Base-by-base conservation (phyloP, 73 alveolate genomes). In the Paraurostyla sp. region DNA sequence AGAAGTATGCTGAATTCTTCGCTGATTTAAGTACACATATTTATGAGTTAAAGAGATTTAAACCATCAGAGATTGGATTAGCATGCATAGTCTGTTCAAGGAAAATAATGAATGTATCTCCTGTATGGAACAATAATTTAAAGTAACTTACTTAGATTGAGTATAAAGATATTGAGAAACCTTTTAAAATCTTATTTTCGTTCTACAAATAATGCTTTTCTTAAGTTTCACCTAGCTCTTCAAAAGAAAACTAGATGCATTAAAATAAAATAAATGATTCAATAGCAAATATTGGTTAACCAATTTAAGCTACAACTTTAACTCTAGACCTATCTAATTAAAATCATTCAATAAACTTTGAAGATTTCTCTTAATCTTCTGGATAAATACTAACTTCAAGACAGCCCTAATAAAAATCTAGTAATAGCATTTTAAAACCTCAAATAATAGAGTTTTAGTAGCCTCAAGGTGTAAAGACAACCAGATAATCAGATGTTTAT, bases 21-120 rank as follows among this genome's bases (percentile, higher is more conserved):
- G 87, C 88, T 48, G 93, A 85, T 50, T 30, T 85, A 32, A 71
- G 87, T 32, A 45, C 87, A 0, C 81, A 85, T n/a, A 25, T 73
- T 40, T 73, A 48, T 48, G 65, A 43, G 9, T 36, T 73, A 13
- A 73, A 43, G 18, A 49, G 46, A 73, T 73, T 45, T 73, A 73
- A 48, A 25, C 41, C 62, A 16, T 73, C 86, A 3, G 25, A 73
- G 35, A 25, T 73, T 6, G 86, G 86, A 13, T 22, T 73, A 2
- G 86, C 86, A 16, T 73, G 86, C 71, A 30, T 73, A 23, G 7
- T 73, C 1, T 41, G 65, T 29, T 50, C 86, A 43, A 73, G 86
- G 29, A 48, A 73, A 43, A 27, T 73, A 2, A 56, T 48, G 7
- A 73, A 73, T 45, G 46, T 73, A 0, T 0, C 32, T 3, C 86